Base-by-base conservation (phyloP, 805 yeast species). In the Starmerella apicola region DNA sequence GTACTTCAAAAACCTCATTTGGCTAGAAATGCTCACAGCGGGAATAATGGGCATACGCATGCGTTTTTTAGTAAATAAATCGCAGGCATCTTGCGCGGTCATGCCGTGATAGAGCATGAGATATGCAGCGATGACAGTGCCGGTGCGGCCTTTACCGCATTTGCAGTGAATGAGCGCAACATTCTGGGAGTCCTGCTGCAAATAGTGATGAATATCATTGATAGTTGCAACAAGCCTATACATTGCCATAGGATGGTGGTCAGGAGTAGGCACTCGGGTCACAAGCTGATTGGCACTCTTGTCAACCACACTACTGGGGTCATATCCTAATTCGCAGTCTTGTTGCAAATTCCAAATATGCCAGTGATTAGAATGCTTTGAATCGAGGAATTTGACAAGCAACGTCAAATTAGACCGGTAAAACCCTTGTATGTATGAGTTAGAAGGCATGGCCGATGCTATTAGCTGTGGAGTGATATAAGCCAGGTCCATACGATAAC, bases 121-220 rank as follows among this genome's bases (percentile, higher is more conserved):
- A 52, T 74, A 80, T 0, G 85, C 82, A 44, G 81, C 73, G 5
- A 72, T 71, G 1, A 83, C 59, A 1, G 85, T 68, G 0, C 97
- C 96, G 0, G 94, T 78, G 21, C 97, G 64, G 0, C 97, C 97
- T 58, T 84, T 85, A 0, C 97, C 97, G 48, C 82, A 81, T 52
- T 80, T 76, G 56, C 97, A 88, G 55, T 88, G 96, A 6, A 88
- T 57, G 0, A 81, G 67, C 0, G 81, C 85, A 2, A 79, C 75
- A 40, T 70, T 66, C 0, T 58, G 42, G 0, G 60, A 50, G 17
- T 56, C 48, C 13, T 32, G 30, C 1, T 46, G 22, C 20, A 80
- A 51, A 46, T 59, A 78, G 0, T 45, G 47, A 31, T 65, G 58
- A 6, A 85, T 69, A 1, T 66, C 67, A 13, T 57, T 53, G 0